Percentiles rank a stretch among this genome's conserved stretches.
These are phyloP conservation scores for Podospora sp. DNA, from an alignment of 495 filamentous ascomycete species.

Conservation along the genomic window DNA sequence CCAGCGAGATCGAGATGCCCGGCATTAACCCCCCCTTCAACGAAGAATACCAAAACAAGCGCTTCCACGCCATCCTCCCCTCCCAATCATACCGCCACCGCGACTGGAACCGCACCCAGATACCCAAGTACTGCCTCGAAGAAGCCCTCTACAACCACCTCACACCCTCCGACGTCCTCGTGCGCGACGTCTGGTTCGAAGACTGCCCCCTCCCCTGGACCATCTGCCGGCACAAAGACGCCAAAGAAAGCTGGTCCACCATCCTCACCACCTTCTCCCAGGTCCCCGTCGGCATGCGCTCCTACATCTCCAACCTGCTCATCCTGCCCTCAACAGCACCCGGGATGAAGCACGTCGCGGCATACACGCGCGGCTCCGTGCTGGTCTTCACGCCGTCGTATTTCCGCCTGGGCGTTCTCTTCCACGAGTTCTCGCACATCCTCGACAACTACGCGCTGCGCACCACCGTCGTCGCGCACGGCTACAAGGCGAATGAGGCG, in stretches of 20 bases:
- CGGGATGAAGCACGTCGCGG: conserved; percentile 5
- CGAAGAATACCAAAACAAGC: conserved; percentile 18
- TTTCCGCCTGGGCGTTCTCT: conserved; percentile 29
- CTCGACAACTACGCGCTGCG: conserved; percentile 24
- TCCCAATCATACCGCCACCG: background rate
- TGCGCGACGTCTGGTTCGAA: conserved; percentile 23
- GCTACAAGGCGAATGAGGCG: conserved; percentile 13
- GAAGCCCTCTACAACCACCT: conserved; percentile 24
- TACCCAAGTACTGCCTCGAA: conserved; percentile 22
- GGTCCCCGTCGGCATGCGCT: conserved; percentile 33
- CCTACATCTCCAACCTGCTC: conserved; percentile 25
- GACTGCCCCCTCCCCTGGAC: conserved; percentile 30
- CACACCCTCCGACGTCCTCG: conserved; percentile 19
- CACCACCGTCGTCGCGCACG: background rate
- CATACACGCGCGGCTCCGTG: conserved; percentile 25
- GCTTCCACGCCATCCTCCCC: conserved; percentile 17
- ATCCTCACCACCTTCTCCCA: conserved; percentile 25
- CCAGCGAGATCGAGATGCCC: conserved; percentile 20
- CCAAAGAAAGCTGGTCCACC: conserved; percentile 14
- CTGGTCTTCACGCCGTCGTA: conserved; percentile 19
- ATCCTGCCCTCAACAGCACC: conserved; percentile 14
- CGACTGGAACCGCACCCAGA: conserved; percentile 19
- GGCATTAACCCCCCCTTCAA: conserved; percentile 24
- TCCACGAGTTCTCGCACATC: conserved; percentile 33
- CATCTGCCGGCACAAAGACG: conserved; percentile 27